These are phyloP conservation scores for Ascochyta viciae-villosae DNA, from an alignment of 2,329 filamentous ascomycete genomes.

Conservation along the genomic window DNA sequence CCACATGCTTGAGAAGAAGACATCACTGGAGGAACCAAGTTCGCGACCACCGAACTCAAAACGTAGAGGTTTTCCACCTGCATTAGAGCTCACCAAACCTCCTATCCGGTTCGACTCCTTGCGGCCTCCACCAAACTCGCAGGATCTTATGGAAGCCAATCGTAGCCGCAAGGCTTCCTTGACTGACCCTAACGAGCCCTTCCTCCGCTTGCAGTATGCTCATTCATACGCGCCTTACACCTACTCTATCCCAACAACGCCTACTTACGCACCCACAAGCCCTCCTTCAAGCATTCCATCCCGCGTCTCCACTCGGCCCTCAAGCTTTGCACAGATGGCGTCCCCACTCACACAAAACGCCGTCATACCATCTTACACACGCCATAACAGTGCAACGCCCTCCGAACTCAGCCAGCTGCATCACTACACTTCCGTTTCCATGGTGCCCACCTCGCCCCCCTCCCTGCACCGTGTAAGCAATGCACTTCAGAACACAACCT, in stretches of 20 bases:
- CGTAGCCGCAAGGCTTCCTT: slow-evolving; percentile 39
- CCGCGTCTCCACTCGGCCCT: slow-evolving; percentile 33
- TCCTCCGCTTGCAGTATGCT: slow-evolving; percentile 37
- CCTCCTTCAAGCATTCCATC: slow-evolving; percentile 35
- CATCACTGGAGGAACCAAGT: slow-evolving; percentile 21
- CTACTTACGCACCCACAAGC: slow-evolving; percentile 29
- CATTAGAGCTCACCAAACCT: slow-evolving; percentile 31
- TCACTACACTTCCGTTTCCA: slow-evolving; percentile 26
- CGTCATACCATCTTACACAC: slow-evolving; percentile 23
- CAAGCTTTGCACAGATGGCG: slow-evolving; percentile 16
- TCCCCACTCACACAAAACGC: slow-evolving; percentile 12
- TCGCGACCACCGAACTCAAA: slow-evolving; percentile 26
- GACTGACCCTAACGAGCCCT: slow-evolving; percentile 40
- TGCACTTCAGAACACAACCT: slow-evolving; percentile 37
- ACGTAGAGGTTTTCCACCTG: slow-evolving; percentile 27
- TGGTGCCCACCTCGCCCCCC: slow-evolving; percentile 26
- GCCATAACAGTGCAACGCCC: slow-evolving; percentile 37
- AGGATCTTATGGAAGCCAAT: slow-evolving; percentile 14
- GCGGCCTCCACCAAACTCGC: slow-evolving; percentile 26
- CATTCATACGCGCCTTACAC: slow-evolving; percentile 23
- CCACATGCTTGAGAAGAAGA: slow-evolving; percentile 25
- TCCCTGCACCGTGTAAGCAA: slow-evolving; percentile 28
- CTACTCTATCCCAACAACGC: slow-evolving; percentile 25
- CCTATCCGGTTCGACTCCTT: slow-evolving; percentile 43
- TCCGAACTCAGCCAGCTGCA: slow-evolving; percentile 38